Evolutionary conservation across 1,284 basidiomycete genomes (phyloP), one percentile per base, ranked within the genome.

Genomic region (Tylopilus orsonianus): DNA sequence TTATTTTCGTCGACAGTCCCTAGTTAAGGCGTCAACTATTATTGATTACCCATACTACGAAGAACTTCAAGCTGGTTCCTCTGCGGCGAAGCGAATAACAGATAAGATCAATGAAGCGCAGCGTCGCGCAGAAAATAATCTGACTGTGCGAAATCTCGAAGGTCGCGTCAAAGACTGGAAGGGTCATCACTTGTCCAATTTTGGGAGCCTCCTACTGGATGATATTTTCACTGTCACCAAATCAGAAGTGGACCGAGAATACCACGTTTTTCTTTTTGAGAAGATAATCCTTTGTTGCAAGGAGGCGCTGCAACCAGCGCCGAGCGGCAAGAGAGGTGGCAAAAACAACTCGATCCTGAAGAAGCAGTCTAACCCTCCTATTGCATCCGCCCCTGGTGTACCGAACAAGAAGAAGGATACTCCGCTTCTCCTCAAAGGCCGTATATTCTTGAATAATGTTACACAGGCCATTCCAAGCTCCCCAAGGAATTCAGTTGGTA

Each of bases 271-370:
- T 77, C 77, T 99, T 29, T 99, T 99, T 59, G 94, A 99, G 72
- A 93, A 94, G 73, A 99, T 99, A 70, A 91, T 99, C 60, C 79
- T 99, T 13, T 99, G 97, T 71, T 99, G 97, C 78, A 99, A 99
- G 70, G 97, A 87, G 70, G 82, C 81, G 6, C 65, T 75, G 14
- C 72, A 73, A 16, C 70, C 71, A 4, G 75, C 75, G 7, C 69
- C 71, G 38, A 81, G 77, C 53, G 77, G 72, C 38, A 80, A 78
- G 65, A 84, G 85, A 63, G 72, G 73, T 29, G 72, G 75, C 55
- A 91, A 90, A 73, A 90, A 77, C 60, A 85, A 85, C 53, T 88
- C 87, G 2, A 78, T 91, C 33, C 65, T 90, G 49, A 90, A 88
- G 73, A 93, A 90, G 66, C 84, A 85, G 54, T 61, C 64, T 14